These are phyloP conservation scores for Pleurotus platypus DNA, from an alignment of 768 basidiomycete species.

Conservation along the genomic window DNA sequence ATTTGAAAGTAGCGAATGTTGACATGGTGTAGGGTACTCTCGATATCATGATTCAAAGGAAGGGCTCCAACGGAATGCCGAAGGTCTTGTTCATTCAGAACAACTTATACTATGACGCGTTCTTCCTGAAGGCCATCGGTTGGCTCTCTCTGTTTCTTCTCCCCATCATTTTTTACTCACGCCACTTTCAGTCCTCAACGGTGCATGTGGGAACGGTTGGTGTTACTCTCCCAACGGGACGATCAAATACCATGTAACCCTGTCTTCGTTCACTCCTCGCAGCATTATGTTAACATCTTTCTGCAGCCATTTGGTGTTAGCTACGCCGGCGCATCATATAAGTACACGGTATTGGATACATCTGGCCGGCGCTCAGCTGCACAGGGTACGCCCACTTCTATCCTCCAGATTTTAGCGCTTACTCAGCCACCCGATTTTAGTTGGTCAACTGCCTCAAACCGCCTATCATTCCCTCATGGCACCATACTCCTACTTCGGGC, in stretches of 20 bases:
- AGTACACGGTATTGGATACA: constrained; percentile 95
- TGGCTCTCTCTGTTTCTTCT: constrained; percentile 16
- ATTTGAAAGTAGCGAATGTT: constrained; percentile 3
- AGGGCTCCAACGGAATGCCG: constrained; percentile 60
- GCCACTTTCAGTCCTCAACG: constrained; percentile 69
- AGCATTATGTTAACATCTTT: background rate
- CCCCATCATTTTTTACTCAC: no score
- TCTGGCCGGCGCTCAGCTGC: constrained; percentile 85
- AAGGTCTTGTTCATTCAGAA: constrained; percentile 86
- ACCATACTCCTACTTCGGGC: constrained; percentile 94
- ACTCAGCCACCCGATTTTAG: constrained; percentile 31
- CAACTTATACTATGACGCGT: constrained; percentile 97
- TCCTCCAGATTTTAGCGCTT: background rate
- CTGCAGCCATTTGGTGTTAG: constrained; percentile 87
- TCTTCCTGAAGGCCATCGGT: constrained; percentile 98
- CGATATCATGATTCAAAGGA: constrained; percentile 89
- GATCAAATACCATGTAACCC: constrained; percentile 69
- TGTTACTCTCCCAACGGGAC: constrained; percentile 64
- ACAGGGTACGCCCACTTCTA: constrained; percentile 53
- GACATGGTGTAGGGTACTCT: constrained; percentile 61
- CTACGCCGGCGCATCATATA: constrained; percentile 93
- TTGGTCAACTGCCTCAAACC: constrained; percentile 90
- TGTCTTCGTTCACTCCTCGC: constrained; percentile 9
- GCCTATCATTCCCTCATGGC: constrained; percentile 87
- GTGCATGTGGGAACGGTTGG: constrained; percentile 82